Conservation (phyloP, 192 early-diverging fungal species). For the Rhizophagus clarus region DNA sequence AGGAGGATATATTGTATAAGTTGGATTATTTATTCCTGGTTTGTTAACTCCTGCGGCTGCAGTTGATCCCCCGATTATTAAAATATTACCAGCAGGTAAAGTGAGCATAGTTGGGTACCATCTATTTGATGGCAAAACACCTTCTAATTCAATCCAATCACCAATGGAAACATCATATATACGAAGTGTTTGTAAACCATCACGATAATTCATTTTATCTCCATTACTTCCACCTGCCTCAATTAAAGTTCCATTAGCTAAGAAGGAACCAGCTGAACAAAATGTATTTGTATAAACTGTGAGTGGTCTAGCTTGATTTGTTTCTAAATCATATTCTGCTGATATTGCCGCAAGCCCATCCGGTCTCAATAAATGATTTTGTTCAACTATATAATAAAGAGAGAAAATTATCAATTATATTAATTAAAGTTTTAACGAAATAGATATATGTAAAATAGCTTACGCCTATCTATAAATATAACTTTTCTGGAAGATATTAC, state of each 20-base stretch:
- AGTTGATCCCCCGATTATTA: conserved; percentile 61
- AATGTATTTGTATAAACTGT: conserved; percentile 54
- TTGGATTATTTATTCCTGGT: conserved; percentile 50
- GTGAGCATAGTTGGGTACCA: conserved; percentile 53
- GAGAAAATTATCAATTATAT: conserved; percentile 17
- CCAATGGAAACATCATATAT: conserved; percentile 40
- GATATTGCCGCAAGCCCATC: background rate
- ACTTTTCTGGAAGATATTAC: conserved; percentile 48
- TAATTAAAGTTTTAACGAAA: no score
- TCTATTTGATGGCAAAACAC: conserved; percentile 42
- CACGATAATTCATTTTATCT: conserved; percentile 46
- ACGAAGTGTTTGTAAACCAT: background rate
- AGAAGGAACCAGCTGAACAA: conserved; percentile 57
- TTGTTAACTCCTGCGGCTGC: conserved; percentile 46
- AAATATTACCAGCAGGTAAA: conserved; percentile 45
- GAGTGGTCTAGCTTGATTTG: conserved; percentile 44
- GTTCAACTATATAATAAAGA: background rate
- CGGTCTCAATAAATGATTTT: background rate
- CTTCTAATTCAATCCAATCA: conserved; percentile 44
- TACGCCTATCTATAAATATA: conserved; percentile 54
- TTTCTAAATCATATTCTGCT: conserved; percentile 46
- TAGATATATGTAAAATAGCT: conserved; percentile 8
- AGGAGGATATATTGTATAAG: conserved; percentile 47
- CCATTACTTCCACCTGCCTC: conserved; percentile 47
- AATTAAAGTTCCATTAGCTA: conserved; percentile 55